phyloP scores from a whole-genome alignment of 2,329 filamentous ascomycete species.

The Xylariaceae sp. region DNA sequence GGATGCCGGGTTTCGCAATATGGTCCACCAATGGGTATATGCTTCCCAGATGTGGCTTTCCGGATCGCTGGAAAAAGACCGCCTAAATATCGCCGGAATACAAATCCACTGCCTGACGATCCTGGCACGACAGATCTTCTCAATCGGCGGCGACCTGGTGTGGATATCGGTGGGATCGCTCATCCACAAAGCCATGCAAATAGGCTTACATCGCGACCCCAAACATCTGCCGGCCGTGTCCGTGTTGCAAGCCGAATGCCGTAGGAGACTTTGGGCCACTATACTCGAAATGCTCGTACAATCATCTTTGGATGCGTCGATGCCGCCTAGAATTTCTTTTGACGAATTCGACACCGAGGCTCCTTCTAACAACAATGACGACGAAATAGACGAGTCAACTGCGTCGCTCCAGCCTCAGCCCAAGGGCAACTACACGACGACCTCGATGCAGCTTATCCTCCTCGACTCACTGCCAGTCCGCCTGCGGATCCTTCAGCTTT shows the following conservation, averaged over 20 bases:
- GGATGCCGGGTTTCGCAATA: slow-evolving; percentile 31
- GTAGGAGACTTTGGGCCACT: slow-evolving; percentile 48
- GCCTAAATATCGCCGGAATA: slow-evolving; percentile 39
- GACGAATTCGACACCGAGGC: slow-evolving; percentile 45
- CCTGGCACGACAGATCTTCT: slow-evolving; percentile 45
- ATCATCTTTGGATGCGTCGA: slow-evolving; percentile 42
- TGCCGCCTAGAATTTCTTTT: slow-evolving; percentile 43
- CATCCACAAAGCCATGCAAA: slow-evolving; percentile 46
- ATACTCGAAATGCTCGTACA: slow-evolving; percentile 45
- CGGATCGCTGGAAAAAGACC: slow-evolving; percentile 43
- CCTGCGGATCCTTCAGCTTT: not conserved
- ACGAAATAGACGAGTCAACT: slow-evolving; percentile 32
- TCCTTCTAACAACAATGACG: slow-evolving; percentile 42
- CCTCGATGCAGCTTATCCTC: slow-evolving; percentile 41
- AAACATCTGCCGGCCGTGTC: slow-evolving; percentile 41
- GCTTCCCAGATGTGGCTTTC: slow-evolving; percentile 46
- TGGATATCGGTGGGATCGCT: slow-evolving; percentile 48
- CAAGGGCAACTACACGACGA: slow-evolving; percentile 34
- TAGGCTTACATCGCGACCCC: slow-evolving; percentile 49
- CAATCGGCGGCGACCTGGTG: slow-evolving; percentile 43
- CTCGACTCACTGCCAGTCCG: slow-evolving; percentile 41
- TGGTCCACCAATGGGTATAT: slow-evolving; percentile 44
- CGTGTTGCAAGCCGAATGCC: slow-evolving; percentile 42
- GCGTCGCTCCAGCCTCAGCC: slow-evolving; percentile 28
- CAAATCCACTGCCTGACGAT: slow-evolving; percentile 45